Evolutionary conservation across 352 stramenopile species (phyloP), one percentile per base, ranked within the genome.

Genomic region (Globisporangium mamillatum): DNA sequence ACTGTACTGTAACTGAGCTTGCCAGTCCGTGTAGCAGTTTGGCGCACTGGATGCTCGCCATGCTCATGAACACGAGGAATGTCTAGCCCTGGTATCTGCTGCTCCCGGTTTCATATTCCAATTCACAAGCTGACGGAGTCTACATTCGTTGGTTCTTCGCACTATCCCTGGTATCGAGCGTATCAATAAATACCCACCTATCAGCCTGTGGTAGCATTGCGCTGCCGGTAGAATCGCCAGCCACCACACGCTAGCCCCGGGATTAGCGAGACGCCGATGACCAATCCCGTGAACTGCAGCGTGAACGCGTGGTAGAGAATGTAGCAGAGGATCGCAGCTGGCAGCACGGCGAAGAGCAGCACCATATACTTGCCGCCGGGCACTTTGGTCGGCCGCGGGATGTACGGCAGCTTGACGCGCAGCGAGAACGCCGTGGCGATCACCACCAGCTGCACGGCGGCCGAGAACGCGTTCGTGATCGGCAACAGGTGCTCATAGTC

Each of bases 381-480:
- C 0, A 89, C 74, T 60, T 80, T 80, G 36, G 74, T 89, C 0
- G 88, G 86, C 2, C 90, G 82, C 32, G 79, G 68, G 67, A 96
- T 85, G 72, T 91, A 86, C 29, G 82, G 82, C 58, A 88, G 64
- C 50, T 76, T 82, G 5, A 86, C 65, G 3, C 95, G 87, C 8
- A 99, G 77, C 36, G 93, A 88, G 58, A 98, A 79, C 75, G 96
- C 90, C 0, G 95, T 86, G 12, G 74, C 77, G 68, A 98, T 97
- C 64, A 98, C 71, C 4, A 98, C 71, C 4, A 98, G 50, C 52
- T 98, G 75, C 14, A 88, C 74, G 24, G 88, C 75, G 16, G 85
- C 82, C 56, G 96, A 97, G 65, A 96, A 94, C 8, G 95, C 89
- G 74, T 98, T 98, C 20, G 97, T 82, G 72, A 98, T 84, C 16